A percentile compares a stretch with the other conserved stretches of the same genome.
phyloP scores from a whole-genome alignment of 441 rosid species.

The Bocquillonia castaneifolia region DNA sequence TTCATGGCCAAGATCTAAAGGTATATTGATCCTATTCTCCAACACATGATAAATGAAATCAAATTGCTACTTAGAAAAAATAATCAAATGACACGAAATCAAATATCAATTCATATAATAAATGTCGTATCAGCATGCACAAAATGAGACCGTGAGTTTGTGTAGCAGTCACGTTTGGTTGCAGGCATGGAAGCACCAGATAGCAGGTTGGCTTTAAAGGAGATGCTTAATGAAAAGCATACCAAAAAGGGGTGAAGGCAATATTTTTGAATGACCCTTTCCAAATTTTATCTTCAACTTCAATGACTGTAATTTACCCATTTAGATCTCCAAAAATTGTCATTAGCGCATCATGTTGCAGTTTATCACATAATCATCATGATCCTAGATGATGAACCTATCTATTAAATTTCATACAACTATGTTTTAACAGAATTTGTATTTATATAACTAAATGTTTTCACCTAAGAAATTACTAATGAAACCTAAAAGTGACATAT shows the following conservation, averaged over 20 bases:
- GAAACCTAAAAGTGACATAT: too few relatives aligned
- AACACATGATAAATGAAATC: too few relatives aligned
- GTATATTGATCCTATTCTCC: too few relatives aligned
- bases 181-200: not conserved
- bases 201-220: not conserved
- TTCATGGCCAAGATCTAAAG: too few relatives aligned
- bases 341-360: not conserved
- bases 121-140: not conserved
- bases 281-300: not conserved
- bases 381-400: not conserved
- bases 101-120: not conserved
- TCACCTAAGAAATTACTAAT: too few relatives aligned
- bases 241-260: not conserved
- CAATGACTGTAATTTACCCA: not conserved
- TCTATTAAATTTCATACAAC: not conserved
- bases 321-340: not conserved
- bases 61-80: too few relatives aligned
- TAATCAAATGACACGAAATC: too few relatives aligned
- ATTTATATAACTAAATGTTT: too few relatives aligned
- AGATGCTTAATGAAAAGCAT: not conserved
- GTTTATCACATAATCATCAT: not conserved
- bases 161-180: not conserved
- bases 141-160: not conserved
- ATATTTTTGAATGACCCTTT: too few relatives aligned
- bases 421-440: too few relatives aligned